Evolutionary conservation across 805 yeast species (phyloP), one percentile per base, ranked within the genome.

Genomic region (Jamesozyma gamospora): DNA sequence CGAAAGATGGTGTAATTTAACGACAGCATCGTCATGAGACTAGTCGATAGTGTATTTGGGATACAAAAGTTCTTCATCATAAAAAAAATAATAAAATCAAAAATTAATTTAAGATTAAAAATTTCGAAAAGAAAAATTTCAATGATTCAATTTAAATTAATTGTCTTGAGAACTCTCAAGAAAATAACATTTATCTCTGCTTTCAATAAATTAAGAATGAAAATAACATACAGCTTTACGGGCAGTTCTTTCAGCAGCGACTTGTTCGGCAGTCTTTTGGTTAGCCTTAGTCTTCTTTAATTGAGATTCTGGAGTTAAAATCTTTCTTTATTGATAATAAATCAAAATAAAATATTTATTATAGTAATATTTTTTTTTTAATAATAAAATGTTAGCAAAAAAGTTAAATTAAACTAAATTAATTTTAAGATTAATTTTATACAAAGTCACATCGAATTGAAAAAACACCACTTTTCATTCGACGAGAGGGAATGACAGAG

Each of bases 231-330:
- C 94, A 63, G 77, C 78, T 70, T 77, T 74, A 69, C 86, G 75
- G 53, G 79, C 82, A 64, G 69, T 73, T 72, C 77, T 80, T 64
- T 77, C 88, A 62, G 85, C 87, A 65, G 84, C 79, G 62, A 81
- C 75, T 68, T 78, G 75, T 64, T 78, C 83, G 55, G 79, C 74
- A 60, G 77, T 70, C 77, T 82, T 81, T 63, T 79, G 78, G 66
- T 77, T 74, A 68, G 82, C 77, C 75, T 81, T 76, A 60, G 80
- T 67, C 75, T 81, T 79, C 79, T 83, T 83, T 69, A 79, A 70
- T 67, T 79, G 81, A 65, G 92, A 70, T 78, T 83, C 94, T 77
- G 94, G 94, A 52, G 67, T 67, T 52, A 67, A 63, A 56, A 68
- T 56, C 60, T 69, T 58, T 57, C 67, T 64, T 50, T 47, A 34